Evolutionary conservation across 2,329 filamentous ascomycete genomes (phyloP).

Genomic region (Scedosporium dehoogii): DNA sequence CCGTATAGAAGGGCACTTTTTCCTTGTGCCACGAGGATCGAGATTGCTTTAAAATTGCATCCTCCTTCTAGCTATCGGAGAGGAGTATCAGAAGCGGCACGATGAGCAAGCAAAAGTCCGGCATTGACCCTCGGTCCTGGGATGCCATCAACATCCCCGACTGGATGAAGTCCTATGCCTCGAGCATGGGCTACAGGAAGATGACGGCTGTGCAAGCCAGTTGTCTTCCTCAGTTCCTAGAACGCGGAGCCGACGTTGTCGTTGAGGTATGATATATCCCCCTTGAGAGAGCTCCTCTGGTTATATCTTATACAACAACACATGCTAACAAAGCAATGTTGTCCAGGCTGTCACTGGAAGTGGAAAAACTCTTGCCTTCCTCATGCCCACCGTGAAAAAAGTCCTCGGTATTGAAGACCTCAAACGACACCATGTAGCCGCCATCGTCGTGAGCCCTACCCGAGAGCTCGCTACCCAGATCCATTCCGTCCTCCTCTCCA

Average conservation of each 20-base stretch:
- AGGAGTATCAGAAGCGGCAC: background rate
- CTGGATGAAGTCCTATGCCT: conserved; percentile 80
- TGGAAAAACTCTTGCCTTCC: conserved; percentile 79
- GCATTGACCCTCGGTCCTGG: conserved; percentile 38
- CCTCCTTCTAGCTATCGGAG: background rate
- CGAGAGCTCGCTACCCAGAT: conserved; percentile 90
- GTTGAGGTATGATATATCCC: conserved; percentile 50
- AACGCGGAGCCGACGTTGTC: conserved; percentile 65
- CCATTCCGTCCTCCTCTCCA: conserved; percentile 63
- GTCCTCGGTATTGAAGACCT: conserved; percentile 71
- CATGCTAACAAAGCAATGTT: too few relatives aligned
- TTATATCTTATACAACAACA: too few relatives aligned
- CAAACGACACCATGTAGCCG: conserved; percentile 82
- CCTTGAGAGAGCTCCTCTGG: too few relatives aligned
- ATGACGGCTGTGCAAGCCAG: conserved; percentile 96
- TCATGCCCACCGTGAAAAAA: conserved; percentile 75
- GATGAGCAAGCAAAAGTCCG: conserved; percentile 14
- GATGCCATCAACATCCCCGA: conserved; percentile 26
- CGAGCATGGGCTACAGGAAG: conserved; percentile 73
- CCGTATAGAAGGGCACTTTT: background rate
- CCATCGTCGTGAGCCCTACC: conserved; percentile 83
- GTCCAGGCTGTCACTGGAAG: conserved; percentile 72
- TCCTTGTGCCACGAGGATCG: background rate
- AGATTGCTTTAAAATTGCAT: background rate
- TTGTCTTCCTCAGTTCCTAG: conserved; percentile 77